phyloP scores from a whole-genome alignment of 768 basidiomycete species.

The Hygrophorus russula region DNA sequence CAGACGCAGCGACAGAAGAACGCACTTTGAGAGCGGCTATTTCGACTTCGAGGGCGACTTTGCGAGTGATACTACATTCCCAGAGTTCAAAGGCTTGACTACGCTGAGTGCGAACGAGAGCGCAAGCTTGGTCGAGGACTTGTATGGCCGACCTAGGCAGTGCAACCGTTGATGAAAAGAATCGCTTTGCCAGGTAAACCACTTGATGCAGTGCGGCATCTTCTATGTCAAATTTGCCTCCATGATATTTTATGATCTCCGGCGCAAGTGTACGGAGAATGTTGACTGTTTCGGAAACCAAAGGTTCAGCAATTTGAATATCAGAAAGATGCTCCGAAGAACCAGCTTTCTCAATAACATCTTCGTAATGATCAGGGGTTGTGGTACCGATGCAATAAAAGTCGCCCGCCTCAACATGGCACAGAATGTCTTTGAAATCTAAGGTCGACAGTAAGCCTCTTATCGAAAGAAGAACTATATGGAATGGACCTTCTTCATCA shows the following conservation, averaged over 20 bases:
- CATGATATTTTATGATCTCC: conserved; percentile 89
- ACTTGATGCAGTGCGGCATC: conserved; percentile 85
- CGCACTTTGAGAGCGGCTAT: too few relatives aligned
- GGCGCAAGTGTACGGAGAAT: conserved; percentile 92
- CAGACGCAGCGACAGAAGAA: too few relatives aligned
- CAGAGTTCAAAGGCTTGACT: neutral
- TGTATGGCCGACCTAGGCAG: conserved; percentile 86
- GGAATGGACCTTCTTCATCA: conserved; percentile 72
- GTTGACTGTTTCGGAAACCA: conserved; percentile 80
- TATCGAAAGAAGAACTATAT: conserved; percentile 87
- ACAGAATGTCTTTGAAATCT: too few relatives aligned
- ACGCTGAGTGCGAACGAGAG: conserved; percentile 26
- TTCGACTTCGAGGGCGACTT: conserved; percentile 34
- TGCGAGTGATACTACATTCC: conserved; percentile 46
- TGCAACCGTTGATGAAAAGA: conserved; percentile 71
- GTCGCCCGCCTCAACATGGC: too few relatives aligned
- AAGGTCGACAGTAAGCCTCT: conserved; percentile 32
- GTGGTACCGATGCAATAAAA: conserved; percentile 72
- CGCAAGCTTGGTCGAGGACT: conserved; percentile 85
- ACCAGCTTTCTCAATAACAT: conserved; percentile 89
- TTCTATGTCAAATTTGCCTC: conserved; percentile 58
- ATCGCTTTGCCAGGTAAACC: conserved; percentile 87
- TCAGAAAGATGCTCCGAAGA: conserved; percentile 91
- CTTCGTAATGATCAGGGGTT: conserved; percentile 83
- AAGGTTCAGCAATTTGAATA: conserved; percentile 86